These are phyloP conservation scores for Russula abietina DNA, from an alignment of 768 basidiomycete species.

Conservation along the genomic window DNA sequence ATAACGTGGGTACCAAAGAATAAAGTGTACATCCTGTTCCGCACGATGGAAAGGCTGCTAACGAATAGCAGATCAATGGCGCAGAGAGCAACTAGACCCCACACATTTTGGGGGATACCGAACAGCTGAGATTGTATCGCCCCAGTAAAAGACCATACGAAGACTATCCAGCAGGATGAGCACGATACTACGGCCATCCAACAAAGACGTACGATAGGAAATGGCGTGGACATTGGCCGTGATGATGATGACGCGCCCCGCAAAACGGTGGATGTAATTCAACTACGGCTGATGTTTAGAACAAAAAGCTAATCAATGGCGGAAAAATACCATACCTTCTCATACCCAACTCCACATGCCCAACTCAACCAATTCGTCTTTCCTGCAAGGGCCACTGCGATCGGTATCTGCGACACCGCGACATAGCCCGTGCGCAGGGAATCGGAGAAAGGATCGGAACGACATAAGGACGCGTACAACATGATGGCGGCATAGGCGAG, in stretches of 20 bases:
- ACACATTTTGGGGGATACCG: neutral
- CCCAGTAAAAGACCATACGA: slow-evolving; percentile 10
- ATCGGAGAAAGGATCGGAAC: slow-evolving; percentile 34
- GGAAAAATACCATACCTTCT: slow-evolving; percentile 36
- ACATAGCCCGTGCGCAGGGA: slow-evolving; percentile 34
- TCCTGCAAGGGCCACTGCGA: slow-evolving; percentile 40
- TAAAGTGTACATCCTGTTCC: slow-evolving; percentile 39
- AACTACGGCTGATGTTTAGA: slow-evolving; percentile 32
- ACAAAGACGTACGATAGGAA: slow-evolving; percentile 34
- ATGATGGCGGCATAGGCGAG: slow-evolving; percentile 34
- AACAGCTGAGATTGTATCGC: neutral
- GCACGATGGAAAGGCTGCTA: slow-evolving; percentile 38
- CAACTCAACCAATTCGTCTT: slow-evolving; percentile 45
- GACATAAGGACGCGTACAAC: slow-evolving; percentile 35
- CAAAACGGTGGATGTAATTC: slow-evolving; percentile 52
- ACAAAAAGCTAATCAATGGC: neutral
- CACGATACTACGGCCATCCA: neutral
- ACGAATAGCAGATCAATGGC: slow-evolving; percentile 36
- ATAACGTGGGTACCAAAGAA: slow-evolving; percentile 41
- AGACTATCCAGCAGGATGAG: slow-evolving; percentile 5
- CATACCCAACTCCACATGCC: slow-evolving; percentile 42
- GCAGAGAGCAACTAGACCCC: slow-evolving; percentile 35
- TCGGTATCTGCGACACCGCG: slow-evolving; percentile 41
- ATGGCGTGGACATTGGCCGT: slow-evolving; percentile 39
- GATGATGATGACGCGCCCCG: slow-evolving; percentile 39